Conservation (phyloP, 345 rosid genomes). For the Boechera stricta region DNA sequence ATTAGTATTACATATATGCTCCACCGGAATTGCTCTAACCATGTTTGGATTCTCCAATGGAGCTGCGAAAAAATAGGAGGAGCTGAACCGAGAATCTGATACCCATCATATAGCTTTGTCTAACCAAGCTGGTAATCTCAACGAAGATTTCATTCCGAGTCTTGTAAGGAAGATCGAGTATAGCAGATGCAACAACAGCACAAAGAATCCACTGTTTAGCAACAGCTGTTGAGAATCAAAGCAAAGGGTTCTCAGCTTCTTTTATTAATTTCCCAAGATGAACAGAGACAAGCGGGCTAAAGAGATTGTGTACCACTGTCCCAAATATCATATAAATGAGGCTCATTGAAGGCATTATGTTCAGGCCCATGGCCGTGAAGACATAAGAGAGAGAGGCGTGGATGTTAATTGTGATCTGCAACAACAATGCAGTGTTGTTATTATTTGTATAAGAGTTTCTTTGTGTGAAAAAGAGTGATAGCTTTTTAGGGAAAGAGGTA, state of each 20-base stretch:
- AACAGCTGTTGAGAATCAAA: slow-evolving; percentile 59
- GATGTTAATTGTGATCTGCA: slow-evolving; percentile 88
- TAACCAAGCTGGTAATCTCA: slow-evolving; percentile 82
- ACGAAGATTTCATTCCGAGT: slow-evolving; percentile 76
- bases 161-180: slow-evolving; percentile 77
- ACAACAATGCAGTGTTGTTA: slow-evolving; percentile 22
- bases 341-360: slow-evolving; percentile 80
- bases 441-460: background rate
- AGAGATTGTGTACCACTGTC: slow-evolving; percentile 61
- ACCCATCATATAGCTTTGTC: slow-evolving; percentile 63
- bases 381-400: slow-evolving; percentile 77
- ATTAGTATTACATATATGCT: slow-evolving; percentile 3
- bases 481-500: background rate
- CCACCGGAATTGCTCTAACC: slow-evolving; percentile 23
- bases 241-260: slow-evolving; percentile 24
- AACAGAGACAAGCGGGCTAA: background rate
- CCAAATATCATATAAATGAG: slow-evolving; percentile 78
- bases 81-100: slow-evolving; percentile 12
- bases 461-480: background rate
- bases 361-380: slow-evolving; percentile 76
- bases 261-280: background rate
- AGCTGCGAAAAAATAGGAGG: slow-evolving; percentile 3
- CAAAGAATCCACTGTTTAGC: slow-evolving; percentile 83
- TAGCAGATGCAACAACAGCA: slow-evolving; percentile 77
- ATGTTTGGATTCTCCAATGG: slow-evolving; percentile 18